A percentile compares a stretch with the other conserved stretches of the same genome.
phyloP scores from a whole-genome alignment of 441 rosid species.

The Rhodomyrtus psidioides region DNA sequence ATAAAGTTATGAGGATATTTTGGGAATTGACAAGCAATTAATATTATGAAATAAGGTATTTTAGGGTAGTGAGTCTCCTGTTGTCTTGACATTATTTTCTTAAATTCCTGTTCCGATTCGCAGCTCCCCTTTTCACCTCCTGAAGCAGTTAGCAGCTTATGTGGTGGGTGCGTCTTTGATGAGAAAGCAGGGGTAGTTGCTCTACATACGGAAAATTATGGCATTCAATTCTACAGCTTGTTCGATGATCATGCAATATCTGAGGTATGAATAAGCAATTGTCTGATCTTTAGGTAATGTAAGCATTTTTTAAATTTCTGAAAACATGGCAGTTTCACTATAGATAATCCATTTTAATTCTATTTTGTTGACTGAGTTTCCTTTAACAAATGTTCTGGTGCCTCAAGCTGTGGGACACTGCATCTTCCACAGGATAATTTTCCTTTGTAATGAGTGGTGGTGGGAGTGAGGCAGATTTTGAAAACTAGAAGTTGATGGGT shows the following conservation, averaged over 20 bases:
- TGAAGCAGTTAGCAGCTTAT: constrained; percentile 33
- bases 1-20: neutral
- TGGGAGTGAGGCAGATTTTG: neutral
- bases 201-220: constrained; percentile 64
- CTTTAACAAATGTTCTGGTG: neutral
- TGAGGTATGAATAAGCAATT: constrained; percentile 42
- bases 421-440: neutral
- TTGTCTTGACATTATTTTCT: neutral
- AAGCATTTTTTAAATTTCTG: neutral
- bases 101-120: constrained; percentile 16
- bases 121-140: constrained; percentile 79
- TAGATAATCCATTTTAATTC: neutral
- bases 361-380: neutral
- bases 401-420: neutral
- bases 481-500: neutral
- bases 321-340: neutral
- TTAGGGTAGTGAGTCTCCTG: neutral
- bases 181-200: constrained; percentile 68
- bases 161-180: constrained; percentile 61
- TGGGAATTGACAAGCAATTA: neutral
- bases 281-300: neutral
- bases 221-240: constrained; percentile 83
- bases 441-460: neutral
- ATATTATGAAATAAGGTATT: neutral
- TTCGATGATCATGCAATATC: constrained; percentile 70